Conservation (phyloP, 306 rosid species). For the Dryas octopetala region DNA sequence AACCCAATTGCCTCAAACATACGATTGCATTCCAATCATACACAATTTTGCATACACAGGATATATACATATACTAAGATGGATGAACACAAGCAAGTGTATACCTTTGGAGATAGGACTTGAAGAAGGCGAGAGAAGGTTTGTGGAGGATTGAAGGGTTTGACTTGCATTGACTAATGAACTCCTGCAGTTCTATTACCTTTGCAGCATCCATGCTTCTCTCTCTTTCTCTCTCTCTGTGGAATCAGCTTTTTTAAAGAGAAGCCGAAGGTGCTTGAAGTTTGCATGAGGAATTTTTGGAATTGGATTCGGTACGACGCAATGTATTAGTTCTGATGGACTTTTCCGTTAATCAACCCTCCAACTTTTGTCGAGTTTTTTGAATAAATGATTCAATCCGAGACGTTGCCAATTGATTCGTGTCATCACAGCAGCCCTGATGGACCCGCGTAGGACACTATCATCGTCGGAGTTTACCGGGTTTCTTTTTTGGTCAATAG, state of each 20-base stretch:
- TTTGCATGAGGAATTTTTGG: not conserved
- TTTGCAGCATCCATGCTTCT: conserved; percentile 44
- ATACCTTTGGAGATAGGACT: conserved; percentile 73
- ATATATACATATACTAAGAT: not conserved
- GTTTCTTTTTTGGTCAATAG: too few species aligned
- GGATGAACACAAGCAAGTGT: not conserved
- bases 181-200: conserved; percentile 49
- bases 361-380: too few species aligned
- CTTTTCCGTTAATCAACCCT: not conserved
- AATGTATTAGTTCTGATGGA: not conserved
- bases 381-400: too few species aligned
- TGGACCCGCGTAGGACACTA: too few species aligned
- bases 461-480: too few species aligned
- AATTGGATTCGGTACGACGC: not conserved
- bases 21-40: conserved; percentile 2
- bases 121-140: conserved; percentile 77
- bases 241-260: not conserved
- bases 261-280: not conserved
- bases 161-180: conserved; percentile 54
- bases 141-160: conserved; percentile 63
- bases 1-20: conserved; percentile 13
- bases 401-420: too few species aligned
- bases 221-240: not conserved
- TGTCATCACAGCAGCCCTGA: too few species aligned
- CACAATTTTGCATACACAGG: not conserved